Evolutionary conservation across 169 alveolate species (phyloP).

Genomic region (Plasmodium cynomolgi): DNA sequence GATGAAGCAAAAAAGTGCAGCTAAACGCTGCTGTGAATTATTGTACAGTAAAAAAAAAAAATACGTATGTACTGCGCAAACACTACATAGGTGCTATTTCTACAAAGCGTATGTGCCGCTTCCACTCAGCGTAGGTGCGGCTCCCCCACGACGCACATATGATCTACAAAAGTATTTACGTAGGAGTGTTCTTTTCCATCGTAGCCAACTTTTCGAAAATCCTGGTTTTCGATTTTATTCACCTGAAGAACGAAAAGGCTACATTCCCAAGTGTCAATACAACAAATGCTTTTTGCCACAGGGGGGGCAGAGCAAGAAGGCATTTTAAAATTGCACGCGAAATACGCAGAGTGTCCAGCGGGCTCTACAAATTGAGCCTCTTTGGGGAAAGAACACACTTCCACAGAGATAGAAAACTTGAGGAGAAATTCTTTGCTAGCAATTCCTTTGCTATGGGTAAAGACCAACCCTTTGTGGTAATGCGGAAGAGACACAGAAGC

Average conservation of each 20-base stretch:
- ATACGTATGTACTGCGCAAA: background rate
- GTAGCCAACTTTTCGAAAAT: background rate
- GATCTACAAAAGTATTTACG: constrained; percentile 8
- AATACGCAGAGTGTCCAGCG: constrained; percentile 10
- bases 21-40: background rate
- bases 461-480: constrained; percentile 73
- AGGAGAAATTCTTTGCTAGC: constrained; percentile 26
- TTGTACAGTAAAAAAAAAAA: background rate
- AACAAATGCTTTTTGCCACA: constrained; percentile 40
- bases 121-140: background rate
- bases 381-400: constrained; percentile 7
- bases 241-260: constrained; percentile 3
- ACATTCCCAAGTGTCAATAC: background rate
- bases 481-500: background rate
- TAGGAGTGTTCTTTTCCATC: constrained; percentile 12
- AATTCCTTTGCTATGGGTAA: constrained; percentile 38
- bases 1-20: background rate
- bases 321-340: constrained; percentile 6
- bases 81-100: background rate
- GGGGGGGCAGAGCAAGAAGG: background rate
- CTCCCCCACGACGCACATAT: background rate
- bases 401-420: background rate
- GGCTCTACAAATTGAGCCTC: background rate
- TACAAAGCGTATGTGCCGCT: background rate
- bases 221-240: constrained; percentile 4